Percentiles rank a stretch among this genome's conserved stretches.
Evolutionary conservation across 768 basidiomycete species (phyloP).

Genomic region (Daedalea quercina): DNA sequence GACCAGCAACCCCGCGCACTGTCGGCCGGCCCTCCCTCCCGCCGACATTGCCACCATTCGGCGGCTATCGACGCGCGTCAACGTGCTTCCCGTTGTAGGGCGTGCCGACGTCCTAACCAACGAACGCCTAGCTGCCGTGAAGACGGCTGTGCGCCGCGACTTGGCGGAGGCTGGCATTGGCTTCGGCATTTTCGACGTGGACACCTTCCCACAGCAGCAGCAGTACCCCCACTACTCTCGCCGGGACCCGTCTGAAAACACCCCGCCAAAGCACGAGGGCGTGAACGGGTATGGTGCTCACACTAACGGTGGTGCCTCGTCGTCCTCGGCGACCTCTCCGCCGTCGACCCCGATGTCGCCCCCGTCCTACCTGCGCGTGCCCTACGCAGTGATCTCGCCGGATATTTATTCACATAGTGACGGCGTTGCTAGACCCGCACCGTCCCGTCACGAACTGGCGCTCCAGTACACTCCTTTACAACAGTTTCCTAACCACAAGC

Average conservation of each 20-base stretch:
- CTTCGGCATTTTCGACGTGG: constrained; percentile 84
- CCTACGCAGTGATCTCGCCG: constrained; percentile 81
- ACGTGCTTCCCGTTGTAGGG: constrained; percentile 82
- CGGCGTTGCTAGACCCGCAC: constrained; percentile 52
- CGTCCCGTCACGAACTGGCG: constrained; percentile 64
- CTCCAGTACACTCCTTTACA: constrained; percentile 64
- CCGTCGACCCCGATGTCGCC: constrained; percentile 56
- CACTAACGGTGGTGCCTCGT: constrained; percentile 48
- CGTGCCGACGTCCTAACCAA: constrained; percentile 77
- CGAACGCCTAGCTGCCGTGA: constrained; percentile 74
- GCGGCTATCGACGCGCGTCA: constrained; percentile 73
- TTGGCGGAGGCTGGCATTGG: constrained; percentile 82
- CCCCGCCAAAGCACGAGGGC: constrained; percentile 23
- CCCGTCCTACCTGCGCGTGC: constrained; percentile 57
- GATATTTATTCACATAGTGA: constrained; percentile 83
- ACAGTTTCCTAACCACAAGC: constrained; percentile 26
- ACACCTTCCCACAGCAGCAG: constrained; percentile 49
- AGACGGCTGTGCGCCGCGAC: constrained; percentile 73
- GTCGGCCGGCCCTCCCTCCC: constrained; percentile 59
- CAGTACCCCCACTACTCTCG: constrained; percentile 20
- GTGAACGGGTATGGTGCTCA: constrained; percentile 41
- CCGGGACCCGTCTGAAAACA: constrained; percentile 10
- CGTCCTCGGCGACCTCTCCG: constrained; percentile 48
- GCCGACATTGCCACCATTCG: constrained; percentile 74
- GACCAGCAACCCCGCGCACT: constrained; percentile 62